Conservation (phyloP, 2,329 filamentous ascomycete genomes). For the Magnaporthiopsis rhizophila region DNA sequence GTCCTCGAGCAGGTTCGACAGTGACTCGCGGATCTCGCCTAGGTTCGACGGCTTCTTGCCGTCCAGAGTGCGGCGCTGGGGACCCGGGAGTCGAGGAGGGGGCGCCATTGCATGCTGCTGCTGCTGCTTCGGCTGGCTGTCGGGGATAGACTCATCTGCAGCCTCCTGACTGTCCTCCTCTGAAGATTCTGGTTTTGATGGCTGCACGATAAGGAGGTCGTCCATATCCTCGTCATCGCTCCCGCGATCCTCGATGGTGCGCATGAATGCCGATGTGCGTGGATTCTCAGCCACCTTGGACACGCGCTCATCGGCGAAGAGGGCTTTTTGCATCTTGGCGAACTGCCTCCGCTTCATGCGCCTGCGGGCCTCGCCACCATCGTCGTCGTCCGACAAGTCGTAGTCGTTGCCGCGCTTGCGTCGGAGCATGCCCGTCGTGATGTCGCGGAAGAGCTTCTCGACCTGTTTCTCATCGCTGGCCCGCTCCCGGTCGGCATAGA, state of each 20-base stretch:
- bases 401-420: constrained; percentile 76
- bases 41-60: constrained; percentile 65
- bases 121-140: constrained; percentile 40
- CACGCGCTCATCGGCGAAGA: constrained; percentile 82
- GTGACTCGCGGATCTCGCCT: constrained; percentile 72
- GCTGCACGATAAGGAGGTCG: constrained; percentile 56
- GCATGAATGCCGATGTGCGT: constrained; percentile 83
- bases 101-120: constrained; percentile 26
- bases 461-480: constrained; percentile 78
- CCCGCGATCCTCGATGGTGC: constrained; percentile 77
- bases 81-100: constrained; percentile 16
- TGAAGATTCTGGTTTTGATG: constrained; percentile 29
- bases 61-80: constrained; percentile 48
- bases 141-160: constrained; percentile 26
- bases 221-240: constrained; percentile 57
- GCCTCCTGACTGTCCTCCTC: constrained; percentile 20
- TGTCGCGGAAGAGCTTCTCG: constrained; percentile 85
- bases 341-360: constrained; percentile 83
- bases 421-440: constrained; percentile 80
- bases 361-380: constrained; percentile 68
- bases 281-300: constrained; percentile 85
- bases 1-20: constrained; percentile 77
- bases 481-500: constrained; percentile 77
- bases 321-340: constrained; percentile 80
- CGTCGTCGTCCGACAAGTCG: constrained; percentile 84